Evolutionary conservation across 257 asterid genomes (phyloP).

Genomic region (Solanum rostratum): DNA sequence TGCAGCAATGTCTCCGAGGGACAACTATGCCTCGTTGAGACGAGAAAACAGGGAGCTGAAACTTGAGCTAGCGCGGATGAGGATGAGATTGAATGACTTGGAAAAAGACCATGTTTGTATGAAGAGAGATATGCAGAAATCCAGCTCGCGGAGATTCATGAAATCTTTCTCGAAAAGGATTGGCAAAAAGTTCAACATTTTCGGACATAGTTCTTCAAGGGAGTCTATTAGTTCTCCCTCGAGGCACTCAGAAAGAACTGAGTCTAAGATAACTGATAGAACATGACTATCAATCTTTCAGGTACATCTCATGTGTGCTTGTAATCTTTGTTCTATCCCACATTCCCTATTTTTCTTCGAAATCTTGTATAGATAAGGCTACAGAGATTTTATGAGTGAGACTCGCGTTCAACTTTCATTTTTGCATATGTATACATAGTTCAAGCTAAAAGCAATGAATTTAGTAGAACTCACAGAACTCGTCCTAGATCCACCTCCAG

Average conservation of each 20-base stretch:
- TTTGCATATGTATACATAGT: neutral
- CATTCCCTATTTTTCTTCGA: neutral
- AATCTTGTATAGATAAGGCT: slow-evolving; percentile 20
- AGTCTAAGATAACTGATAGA: slow-evolving; percentile 55
- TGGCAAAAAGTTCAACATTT: slow-evolving; percentile 46
- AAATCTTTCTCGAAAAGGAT: slow-evolving; percentile 75
- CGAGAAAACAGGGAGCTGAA: slow-evolving; percentile 84
- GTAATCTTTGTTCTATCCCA: neutral
- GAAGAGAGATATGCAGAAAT: slow-evolving; percentile 84
- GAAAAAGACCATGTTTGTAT: slow-evolving; percentile 89
- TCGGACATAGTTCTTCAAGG: slow-evolving; percentile 55
- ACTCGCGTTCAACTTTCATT: neutral
- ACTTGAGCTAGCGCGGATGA: slow-evolving; percentile 80
- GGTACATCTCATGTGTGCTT: slow-evolving; percentile 23
- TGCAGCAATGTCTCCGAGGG: slow-evolving; percentile 90
- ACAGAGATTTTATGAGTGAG: neutral
- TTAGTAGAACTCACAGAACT: neutral
- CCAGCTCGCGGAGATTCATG: slow-evolving; percentile 59
- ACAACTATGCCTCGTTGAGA: slow-evolving; percentile 84
- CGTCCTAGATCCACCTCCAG: slow-evolving; percentile 18
- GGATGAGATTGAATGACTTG: slow-evolving; percentile 89
- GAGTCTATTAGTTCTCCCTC: slow-evolving; percentile 71
- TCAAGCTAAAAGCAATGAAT: neutral
- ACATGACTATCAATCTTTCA: slow-evolving; percentile 17
- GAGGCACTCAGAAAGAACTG: slow-evolving; percentile 62